Conservation (phyloP, 202 grass and related monocot genomes). For the Digitaria exilis region DNA sequence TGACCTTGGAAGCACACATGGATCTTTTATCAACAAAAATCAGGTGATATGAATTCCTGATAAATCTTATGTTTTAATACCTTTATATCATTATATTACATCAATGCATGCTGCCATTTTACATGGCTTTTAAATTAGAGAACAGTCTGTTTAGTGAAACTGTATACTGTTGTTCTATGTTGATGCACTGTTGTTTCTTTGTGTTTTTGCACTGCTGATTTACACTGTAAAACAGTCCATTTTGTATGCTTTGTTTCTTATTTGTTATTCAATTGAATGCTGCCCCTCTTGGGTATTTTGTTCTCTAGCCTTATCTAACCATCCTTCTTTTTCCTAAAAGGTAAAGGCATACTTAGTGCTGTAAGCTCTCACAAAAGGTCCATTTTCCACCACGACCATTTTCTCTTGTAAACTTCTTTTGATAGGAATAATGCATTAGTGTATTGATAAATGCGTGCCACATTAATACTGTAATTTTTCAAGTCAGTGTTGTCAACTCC, state of each 20-base stretch:
- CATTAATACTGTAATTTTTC: background rate
- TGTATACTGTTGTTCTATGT: constrained; percentile 6
- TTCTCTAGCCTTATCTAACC: background rate
- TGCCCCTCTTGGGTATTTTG: constrained; percentile 22
- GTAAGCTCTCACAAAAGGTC: background rate
- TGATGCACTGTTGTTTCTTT: constrained; percentile 17
- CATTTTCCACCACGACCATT: background rate
- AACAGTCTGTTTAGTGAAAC: background rate
- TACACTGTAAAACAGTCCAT: constrained; percentile 15
- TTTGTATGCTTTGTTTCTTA: background rate
- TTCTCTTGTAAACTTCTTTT: background rate
- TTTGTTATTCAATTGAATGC: background rate
- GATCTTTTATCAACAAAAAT: constrained; percentile 90
- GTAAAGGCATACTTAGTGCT: background rate
- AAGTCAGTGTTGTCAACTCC: background rate
- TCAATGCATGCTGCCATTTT: background rate
- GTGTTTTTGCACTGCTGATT: background rate
- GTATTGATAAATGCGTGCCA: background rate
- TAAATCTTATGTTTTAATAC: constrained; percentile 4
- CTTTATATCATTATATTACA: background rate
- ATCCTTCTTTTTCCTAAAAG: no score
- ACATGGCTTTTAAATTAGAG: background rate
- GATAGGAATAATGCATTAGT: background rate
- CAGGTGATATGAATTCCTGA: constrained; percentile 54
- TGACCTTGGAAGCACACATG: constrained; percentile 96